Conservation (phyloP, 2,329 filamentous ascomycete species). For the Pseudogymnoascus sp. region DNA sequence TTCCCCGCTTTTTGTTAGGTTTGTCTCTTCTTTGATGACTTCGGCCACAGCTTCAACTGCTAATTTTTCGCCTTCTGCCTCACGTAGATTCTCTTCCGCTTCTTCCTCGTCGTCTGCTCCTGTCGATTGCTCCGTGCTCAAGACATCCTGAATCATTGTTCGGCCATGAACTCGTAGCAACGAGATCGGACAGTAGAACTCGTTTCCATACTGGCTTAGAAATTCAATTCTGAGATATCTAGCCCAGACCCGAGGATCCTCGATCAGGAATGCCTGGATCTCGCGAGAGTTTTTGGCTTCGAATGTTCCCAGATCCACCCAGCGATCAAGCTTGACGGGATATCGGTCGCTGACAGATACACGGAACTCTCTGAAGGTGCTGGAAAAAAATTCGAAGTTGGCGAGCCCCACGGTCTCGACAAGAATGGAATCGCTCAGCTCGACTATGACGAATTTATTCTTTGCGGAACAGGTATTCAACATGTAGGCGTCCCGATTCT, state of each 20-base stretch:
- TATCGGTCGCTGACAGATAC: slow-evolving; percentile 93
- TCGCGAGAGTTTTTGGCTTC: slow-evolving; percentile 89
- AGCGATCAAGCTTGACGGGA: slow-evolving; percentile 85
- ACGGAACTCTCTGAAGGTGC: slow-evolving; percentile 85
- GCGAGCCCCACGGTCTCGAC: slow-evolving; percentile 96
- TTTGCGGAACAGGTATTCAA: slow-evolving; percentile 78
- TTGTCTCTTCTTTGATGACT: slow-evolving; percentile 19
- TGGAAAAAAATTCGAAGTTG: slow-evolving; percentile 99
- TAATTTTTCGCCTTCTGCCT: slow-evolving; percentile 19
- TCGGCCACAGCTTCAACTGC: slow-evolving; percentile 31
- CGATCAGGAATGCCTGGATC: slow-evolving; percentile 89
- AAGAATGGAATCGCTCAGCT: slow-evolving; percentile 72
- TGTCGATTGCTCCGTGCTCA: slow-evolving; percentile 69
- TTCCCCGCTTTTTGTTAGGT: slow-evolving; percentile 17
- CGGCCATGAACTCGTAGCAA: slow-evolving; percentile 87
- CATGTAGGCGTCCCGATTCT: slow-evolving; percentile 99
- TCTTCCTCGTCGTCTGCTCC: slow-evolving; percentile 57
- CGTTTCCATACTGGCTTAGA: slow-evolving; percentile 86
- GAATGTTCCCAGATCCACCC: slow-evolving; percentile 82
- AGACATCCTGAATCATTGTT: slow-evolving; percentile 86
- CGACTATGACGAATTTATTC: slow-evolving; percentile 92
- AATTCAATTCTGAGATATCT: slow-evolving; percentile 91
- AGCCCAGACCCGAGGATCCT: slow-evolving; percentile 93
- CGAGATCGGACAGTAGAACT: slow-evolving; percentile 93
- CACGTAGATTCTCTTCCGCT: slow-evolving; percentile 28